A percentile compares a stretch with the other conserved stretches of the same genome.
phyloP scores from a whole-genome alignment of 805 yeast genomes.

The Saturnispora ahearnii region DNA sequence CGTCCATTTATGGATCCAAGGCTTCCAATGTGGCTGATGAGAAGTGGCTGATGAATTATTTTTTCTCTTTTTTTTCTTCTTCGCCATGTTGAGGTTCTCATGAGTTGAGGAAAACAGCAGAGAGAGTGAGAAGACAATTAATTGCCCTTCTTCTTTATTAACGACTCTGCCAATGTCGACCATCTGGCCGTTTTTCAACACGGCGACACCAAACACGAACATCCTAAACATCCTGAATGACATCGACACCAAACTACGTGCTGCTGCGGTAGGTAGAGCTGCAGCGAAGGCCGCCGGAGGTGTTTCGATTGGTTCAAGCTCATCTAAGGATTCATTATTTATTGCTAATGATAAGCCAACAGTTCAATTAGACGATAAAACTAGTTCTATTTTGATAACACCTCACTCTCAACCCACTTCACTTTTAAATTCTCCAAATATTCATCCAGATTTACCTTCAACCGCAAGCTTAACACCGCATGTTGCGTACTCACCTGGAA shows the following conservation, averaged over 20 bases:
- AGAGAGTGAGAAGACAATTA: neutral
- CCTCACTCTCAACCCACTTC: neutral
- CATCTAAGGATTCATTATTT: neutral
- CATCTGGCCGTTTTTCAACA: conserved; percentile 33
- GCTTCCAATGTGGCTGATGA: neutral
- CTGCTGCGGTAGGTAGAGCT: conserved; percentile 19
- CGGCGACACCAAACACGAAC: conserved; percentile 30
- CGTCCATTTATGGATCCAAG: neutral
- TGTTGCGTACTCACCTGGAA: conserved; percentile 17
- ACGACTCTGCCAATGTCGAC: conserved; percentile 23
- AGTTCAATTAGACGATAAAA: neutral
- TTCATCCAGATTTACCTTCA: conserved; percentile 4
- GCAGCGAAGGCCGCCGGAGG: conserved; percentile 3
- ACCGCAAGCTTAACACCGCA: conserved; percentile 17
- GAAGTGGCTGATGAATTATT: neutral
- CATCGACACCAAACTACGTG: conserved; percentile 23
- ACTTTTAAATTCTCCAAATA: neutral
- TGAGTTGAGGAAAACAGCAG: too few relatives aligned
- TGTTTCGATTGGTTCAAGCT: neutral
- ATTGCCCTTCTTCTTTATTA: conserved; percentile 1
- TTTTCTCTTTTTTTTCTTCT: neutral
- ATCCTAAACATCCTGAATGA: conserved; percentile 30
- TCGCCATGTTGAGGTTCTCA: neutral
- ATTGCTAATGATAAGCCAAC: neutral
- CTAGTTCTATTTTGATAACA: conserved; percentile 5